phyloP scores from a whole-genome alignment of 192 early-diverging fungal genomes.

The Helicostylum pulchrum region DNA sequence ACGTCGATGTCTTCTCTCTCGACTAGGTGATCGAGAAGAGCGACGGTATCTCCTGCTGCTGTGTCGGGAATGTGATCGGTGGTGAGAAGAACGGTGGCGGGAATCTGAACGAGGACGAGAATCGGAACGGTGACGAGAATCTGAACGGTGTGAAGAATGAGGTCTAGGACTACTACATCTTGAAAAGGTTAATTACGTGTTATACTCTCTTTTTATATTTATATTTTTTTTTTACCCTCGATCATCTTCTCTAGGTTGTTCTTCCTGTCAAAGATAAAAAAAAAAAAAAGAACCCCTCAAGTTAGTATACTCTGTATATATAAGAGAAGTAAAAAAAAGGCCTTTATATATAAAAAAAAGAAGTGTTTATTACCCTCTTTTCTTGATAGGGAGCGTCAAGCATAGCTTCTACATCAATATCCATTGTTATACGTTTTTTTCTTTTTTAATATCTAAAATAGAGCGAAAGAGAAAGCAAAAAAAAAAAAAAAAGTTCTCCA shows the following conservation, averaged over 20 bases:
- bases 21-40: slow-evolving; percentile 39
- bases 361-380: slow-evolving; percentile 24
- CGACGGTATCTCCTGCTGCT: slow-evolving; percentile 43
- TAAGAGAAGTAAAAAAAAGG: neutral
- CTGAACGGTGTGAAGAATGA: neutral
- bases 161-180: neutral
- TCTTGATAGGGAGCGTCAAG: slow-evolving; percentile 61
- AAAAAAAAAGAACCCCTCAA: slow-evolving; percentile 3
- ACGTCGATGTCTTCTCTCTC: slow-evolving; percentile 32
- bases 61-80: slow-evolving; percentile 41
- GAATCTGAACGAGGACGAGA: slow-evolving; percentile 18
- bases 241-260: slow-evolving; percentile 12
- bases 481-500: no score
- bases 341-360: neutral
- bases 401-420: slow-evolving; percentile 58
- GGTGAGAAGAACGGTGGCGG: slow-evolving; percentile 39
- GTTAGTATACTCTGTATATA: neutral
- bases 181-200: neutral
- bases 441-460: no score
- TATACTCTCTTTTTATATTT: neutral
- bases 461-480: no score
- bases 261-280: slow-evolving; percentile 12
- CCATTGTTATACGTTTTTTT: slow-evolving; percentile 18
- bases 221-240: slow-evolving; percentile 13
- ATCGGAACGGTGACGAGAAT: neutral